phyloP scores from a whole-genome alignment of 108 stramenopile genomes.

The Pseudonitzschia delicatissima region DNA sequence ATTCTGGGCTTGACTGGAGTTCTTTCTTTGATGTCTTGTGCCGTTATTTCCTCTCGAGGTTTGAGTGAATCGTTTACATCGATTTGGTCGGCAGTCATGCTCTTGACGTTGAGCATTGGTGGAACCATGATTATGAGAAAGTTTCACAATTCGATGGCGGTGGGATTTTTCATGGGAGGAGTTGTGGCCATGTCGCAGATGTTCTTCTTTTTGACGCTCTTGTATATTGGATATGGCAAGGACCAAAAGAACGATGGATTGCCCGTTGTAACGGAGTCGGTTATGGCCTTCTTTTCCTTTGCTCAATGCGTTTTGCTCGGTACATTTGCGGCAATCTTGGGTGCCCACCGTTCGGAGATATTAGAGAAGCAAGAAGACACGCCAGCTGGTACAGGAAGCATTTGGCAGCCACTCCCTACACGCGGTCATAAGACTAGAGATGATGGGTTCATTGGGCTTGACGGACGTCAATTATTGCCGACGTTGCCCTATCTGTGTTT shows the following conservation, averaged over 20 bases:
- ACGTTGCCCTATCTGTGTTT: too few relatives aligned
- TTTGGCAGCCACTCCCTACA: constrained; percentile 6
- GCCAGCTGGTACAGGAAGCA: constrained; percentile 3
- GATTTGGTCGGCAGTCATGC: constrained; percentile 70
- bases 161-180: constrained; percentile 87
- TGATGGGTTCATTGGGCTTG: too few relatives aligned
- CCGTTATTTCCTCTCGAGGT: constrained; percentile 63
- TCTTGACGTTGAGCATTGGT: constrained; percentile 67
- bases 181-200: constrained; percentile 79
- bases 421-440: constrained; percentile 15
- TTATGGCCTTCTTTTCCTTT: constrained; percentile 65
- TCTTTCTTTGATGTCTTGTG: constrained; percentile 58
- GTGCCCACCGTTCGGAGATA: constrained; percentile 78
- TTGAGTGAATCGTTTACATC: constrained; percentile 67
- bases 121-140: constrained; percentile 91
- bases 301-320: constrained; percentile 67
- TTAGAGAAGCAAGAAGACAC: constrained; percentile 45
- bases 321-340: constrained; percentile 75
- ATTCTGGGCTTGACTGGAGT: constrained; percentile 69
- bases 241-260: constrained; percentile 48
- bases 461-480: too few relatives aligned
- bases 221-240: constrained; percentile 70
- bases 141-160: constrained; percentile 81
- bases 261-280: constrained; percentile 52
- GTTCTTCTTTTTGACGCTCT: constrained; percentile 75